Evolutionary conservation across 2,329 filamentous ascomycete species (phyloP), one percentile per base, ranked within the genome.

Genomic region (Colletotrichum sidae): DNA sequence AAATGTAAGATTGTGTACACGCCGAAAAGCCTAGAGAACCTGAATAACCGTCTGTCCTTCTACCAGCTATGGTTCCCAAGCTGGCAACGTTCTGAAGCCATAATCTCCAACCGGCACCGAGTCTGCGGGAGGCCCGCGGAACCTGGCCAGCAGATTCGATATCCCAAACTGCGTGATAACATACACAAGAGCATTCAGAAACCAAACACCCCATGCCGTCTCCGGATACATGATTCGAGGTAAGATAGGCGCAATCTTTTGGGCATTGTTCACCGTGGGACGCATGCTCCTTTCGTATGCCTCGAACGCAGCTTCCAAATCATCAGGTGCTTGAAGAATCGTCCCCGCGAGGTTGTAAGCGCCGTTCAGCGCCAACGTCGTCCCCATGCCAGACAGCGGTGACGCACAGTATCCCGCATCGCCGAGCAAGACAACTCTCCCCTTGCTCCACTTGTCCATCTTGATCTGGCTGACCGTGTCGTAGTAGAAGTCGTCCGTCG

Each of bases 281-380:
- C 75, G 71, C 68, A 83, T 76, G 8, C 71, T 73, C 37, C 70
- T 45, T 62, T 85, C 80, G 47, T 85, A 85, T 4, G 69, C 68
- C 4, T 71, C 67, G 6, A 81, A 71, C 2, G 74, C 80, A 6
- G 71, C 70, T 2, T 65, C 25, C 10, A 77, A 58, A 45, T 74
- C 69, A 10, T 65, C 37, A 0, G 68, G 67, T 25, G 72, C 66
- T 10, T 65, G 67, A 11, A 66, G 60, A n/a, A 84, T 72, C 51
- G 81, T 81, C 2, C 83, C 82, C 1, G 84, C 84, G 1, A 88
- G 77, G 0, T 84, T 74, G 68, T 86, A 86, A 2, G 83, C 85
- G 2, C 80, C 80, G 1, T 79, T 70, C 25, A 86, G 66, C 2
- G 81, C 80, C 4, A 79, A 67, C 3, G 77, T 80, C 2, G 82